Conservation (phyloP, 148 eudicot species). For the Vaccinium darrowii region DNA sequence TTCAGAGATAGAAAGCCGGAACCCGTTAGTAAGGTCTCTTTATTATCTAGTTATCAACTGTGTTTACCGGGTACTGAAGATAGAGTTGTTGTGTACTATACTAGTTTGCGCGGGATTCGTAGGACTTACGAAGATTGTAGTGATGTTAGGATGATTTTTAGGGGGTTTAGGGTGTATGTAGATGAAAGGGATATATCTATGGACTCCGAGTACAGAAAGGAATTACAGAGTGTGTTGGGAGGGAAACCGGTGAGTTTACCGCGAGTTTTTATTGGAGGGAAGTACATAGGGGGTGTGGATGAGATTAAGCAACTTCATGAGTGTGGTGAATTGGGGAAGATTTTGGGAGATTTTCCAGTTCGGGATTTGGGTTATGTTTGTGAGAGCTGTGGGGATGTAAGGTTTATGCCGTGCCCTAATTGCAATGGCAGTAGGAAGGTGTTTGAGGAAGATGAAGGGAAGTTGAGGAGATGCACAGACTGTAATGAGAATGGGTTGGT, state of each 20-base stretch:
- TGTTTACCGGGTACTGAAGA: slow-evolving; percentile 44
- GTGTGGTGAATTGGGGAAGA: slow-evolving; percentile 62
- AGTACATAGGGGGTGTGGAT: slow-evolving; percentile 76
- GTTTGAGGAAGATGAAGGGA: slow-evolving; percentile 66
- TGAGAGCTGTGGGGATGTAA: slow-evolving; percentile 77
- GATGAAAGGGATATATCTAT: slow-evolving; percentile 92
- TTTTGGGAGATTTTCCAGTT: slow-evolving; percentile 65
- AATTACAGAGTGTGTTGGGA: slow-evolving; percentile 57
- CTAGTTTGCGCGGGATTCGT: slow-evolving; percentile 88
- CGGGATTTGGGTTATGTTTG: slow-evolving; percentile 58
- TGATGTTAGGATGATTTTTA: slow-evolving; percentile 64
- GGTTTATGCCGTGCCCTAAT: slow-evolving; percentile 75
- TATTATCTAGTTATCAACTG: slow-evolving; percentile 5
- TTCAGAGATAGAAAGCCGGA: slow-evolving; percentile 16
- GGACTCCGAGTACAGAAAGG: slow-evolving; percentile 75
- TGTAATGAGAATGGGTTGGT: slow-evolving; percentile 96
- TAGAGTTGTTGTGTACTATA: slow-evolving; percentile 71
- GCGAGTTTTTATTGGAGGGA: slow-evolving; percentile 69
- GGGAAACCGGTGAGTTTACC: slow-evolving; percentile 73
- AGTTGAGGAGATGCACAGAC: slow-evolving; percentile 50
- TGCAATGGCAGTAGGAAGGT: slow-evolving; percentile 90
- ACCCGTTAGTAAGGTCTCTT: slow-evolving; percentile 22
- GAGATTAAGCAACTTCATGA: slow-evolving; percentile 83
- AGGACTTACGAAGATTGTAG: slow-evolving; percentile 93
- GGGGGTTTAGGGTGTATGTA: slow-evolving; percentile 66